Percentiles rank a stretch among this genome's conserved stretches.
Conservation (phyloP, 2,329 filamentous ascomycete species). For the Drechslera avenae region DNA sequence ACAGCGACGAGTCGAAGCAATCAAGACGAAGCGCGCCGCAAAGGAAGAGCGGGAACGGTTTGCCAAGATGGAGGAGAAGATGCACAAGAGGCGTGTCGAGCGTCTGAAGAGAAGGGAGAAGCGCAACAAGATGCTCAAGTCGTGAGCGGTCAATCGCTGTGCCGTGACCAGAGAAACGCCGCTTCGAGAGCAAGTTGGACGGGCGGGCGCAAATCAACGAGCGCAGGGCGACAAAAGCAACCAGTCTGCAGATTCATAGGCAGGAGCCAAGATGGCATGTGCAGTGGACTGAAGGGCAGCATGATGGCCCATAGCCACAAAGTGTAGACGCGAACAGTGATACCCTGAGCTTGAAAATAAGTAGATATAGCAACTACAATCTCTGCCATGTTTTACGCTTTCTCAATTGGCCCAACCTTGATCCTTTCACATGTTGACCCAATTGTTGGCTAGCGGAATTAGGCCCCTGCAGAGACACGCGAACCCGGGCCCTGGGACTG, state of each 20-base stretch:
- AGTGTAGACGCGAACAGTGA: constrained; percentile 7
- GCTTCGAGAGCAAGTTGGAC: constrained; percentile 1
- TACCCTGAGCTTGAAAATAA: constrained; percentile 6
- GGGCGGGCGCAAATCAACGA: background rate
- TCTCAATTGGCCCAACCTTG: no score
- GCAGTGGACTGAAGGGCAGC: background rate
- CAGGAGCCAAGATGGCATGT: background rate
- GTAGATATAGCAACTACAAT: constrained; percentile 8
- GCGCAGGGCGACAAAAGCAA: background rate
- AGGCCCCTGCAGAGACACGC: constrained; percentile 17
- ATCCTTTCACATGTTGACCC: constrained; percentile 5
- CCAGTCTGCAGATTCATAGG: background rate
- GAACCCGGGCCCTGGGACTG: constrained; percentile 10
- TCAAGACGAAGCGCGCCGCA: constrained; percentile 82
- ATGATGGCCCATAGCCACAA: background rate
- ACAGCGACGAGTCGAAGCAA: constrained; percentile 75
- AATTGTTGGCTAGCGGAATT: constrained; percentile 5
- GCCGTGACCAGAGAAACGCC: constrained; percentile 1
- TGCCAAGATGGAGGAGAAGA: constrained; percentile 93
- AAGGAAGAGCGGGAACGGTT: constrained; percentile 95
- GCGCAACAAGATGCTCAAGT: constrained; percentile 78
- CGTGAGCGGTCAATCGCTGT: constrained; percentile 36
- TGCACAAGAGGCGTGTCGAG: constrained; percentile 95
- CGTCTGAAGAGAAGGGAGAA: constrained; percentile 94
- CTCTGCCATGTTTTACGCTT: background rate